Base-by-base conservation (phyloP, 768 basidiomycete species). In the Trametes cubensis region DNA sequence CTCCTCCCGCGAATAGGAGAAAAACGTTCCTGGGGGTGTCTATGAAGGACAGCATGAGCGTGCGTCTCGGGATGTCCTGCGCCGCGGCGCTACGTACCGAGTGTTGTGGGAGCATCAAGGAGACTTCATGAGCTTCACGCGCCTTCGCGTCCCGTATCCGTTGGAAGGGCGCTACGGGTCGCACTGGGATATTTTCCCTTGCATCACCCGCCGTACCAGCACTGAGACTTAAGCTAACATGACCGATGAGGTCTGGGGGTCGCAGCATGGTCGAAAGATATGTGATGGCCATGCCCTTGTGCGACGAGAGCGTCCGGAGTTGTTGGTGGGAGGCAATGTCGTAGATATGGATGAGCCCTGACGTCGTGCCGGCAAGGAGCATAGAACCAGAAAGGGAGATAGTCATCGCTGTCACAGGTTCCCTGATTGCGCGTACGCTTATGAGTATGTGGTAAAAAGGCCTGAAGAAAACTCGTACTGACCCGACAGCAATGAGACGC, bases 291-390 rank as follows among this genome's bases (percentile, higher is more conserved):
- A 85, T 72, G 46, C 85, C 84, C 66, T 86, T 89, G 72, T 85
- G 89, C 0, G 87, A 80, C 18, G 84, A 82, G 66, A 98, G 86
- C 26, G 90, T 89, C 48, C 95, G 89, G 26, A 97, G 77, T 28
- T 87, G 85, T 71, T 98, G 95, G 70, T 95, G 92, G 0, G 96
- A 96, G 2, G 92, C 85, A 30, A 96, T 83, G 64, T 97, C 92
- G 72, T 95, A 94, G 41, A 94, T 73, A 60, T 92, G 83, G 52
- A 98, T 83, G 14, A 85, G 71, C 2, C 94, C 94, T 2, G 81
- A 73, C 2, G 82, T 72, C 0, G 94, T 95, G 21, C 96, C 95
- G 34, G 86, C 85, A n/a, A 98, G 75, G 13, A 99, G 84, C 45
- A 89, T 80, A 2, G 92, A 83, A 0, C 86, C 84, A 13, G 89